Evolutionary conservation across 805 yeast genomes (phyloP), one percentile per base, ranked within the genome.

Genomic region (Metschnikowia anglica): DNA sequence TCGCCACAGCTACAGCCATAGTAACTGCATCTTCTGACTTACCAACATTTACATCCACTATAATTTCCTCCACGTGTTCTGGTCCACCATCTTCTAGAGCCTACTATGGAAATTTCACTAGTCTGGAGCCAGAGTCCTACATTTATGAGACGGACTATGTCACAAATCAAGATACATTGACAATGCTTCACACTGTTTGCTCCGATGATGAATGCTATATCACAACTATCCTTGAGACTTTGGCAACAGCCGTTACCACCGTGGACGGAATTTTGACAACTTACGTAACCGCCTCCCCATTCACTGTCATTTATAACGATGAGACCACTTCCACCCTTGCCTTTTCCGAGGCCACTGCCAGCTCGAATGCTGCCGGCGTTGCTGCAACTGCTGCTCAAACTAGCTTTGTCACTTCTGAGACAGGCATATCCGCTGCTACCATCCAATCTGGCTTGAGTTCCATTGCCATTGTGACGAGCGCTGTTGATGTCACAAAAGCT

Each of bases 221-320:
- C 31, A 68, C 73, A 21, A 68, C 72, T 21, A 61, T 63, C 15
- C 44, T 60, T 15, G 61, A 60, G 34, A 54, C 60, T 11, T 46
- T 44, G 34, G 57, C 71, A 31, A 67, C 73, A 13, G 61, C 57
- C 41, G 66, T 71, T 24, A 55, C 72, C 29, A 62, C 66, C 5
- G 59, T 66, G 6, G 62, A 70, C 42, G 75, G 75, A 24, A 44
- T 63, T 17, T 59, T 63, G 53, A 69, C 74, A n/a, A 67, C 67
- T 8, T 40, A 65, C 33, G 65, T 68, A 23, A 60, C 68, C 5
- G 64, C 47, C 6, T 49, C 60, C 13, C 73, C 72, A 13, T 54
- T 48, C 28, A 46, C 47, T 13, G 41, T 37, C n/a, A n/a, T 33
- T 18, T 40, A 28, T 35, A 41, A 40, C 20, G 37, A 37, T 20